Evolutionary conservation across 495 filamentous ascomycete species (phyloP), one percentile per base, ranked within the genome.

Genomic region (Aspergillus ostianus): DNA sequence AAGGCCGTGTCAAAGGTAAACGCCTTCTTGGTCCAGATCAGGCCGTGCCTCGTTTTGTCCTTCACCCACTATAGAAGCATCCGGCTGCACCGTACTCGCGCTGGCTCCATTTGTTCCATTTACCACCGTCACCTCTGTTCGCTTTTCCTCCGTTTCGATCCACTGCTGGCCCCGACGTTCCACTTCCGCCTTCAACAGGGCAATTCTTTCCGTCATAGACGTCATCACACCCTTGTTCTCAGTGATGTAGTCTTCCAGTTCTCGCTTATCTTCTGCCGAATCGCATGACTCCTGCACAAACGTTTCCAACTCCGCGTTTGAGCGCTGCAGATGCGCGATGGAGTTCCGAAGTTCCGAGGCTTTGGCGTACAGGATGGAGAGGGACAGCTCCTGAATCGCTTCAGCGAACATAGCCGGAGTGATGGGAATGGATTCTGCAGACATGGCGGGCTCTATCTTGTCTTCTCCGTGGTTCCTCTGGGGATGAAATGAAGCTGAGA

Each of bases 341-440:
- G 82, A 86, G 79, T 95, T 96, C 69, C 83, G 85, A 46, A 97
- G 78, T 70, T 96, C 92, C 63, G 85, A 81, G 62, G 86, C 85
- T 80, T 96, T 96, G 72, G 84, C 75, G 77, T 92, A 87, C 47
- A 97, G 82, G 47, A 80, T 77, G 58, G 82, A 81, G 66, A 93
- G 74, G 44, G 90, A 82, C 26, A 97, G 86, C 62, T 87, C 84
- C 63, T 80, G 72, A 60, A 97, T 81, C 15, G 92, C 92, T 68
- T 80, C 78, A 61, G 89, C 85, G 79, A 86, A 81, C 51, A 67
- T 71, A 29, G 61, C 56, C 8, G 67, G 68, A 41, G 68, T 62
- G 50, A 80, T 80, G 26, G 78, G 70, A 26, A 63, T 57, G 27
- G 68, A 59, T 72, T 75, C 63, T 15, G 58, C 47, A 18, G 78